phyloP scores from a whole-genome alignment of 345 rosid species.

The Camelina sativa region DNA sequence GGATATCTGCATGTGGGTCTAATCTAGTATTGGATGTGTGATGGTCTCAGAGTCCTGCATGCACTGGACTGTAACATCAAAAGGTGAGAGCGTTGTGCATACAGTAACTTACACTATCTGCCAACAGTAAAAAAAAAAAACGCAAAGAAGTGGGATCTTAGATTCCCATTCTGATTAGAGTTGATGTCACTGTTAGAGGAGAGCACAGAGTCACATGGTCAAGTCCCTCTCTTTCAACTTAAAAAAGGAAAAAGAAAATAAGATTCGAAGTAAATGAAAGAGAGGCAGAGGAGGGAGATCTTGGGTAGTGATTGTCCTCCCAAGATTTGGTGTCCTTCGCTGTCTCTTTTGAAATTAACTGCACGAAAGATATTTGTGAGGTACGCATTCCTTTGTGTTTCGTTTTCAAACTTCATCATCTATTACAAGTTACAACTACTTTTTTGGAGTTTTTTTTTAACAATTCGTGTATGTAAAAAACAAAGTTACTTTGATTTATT shows the following conservation, averaged over 20 bases:
- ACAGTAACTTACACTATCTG: conserved; percentile 32
- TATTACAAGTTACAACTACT: background rate
- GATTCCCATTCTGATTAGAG: conserved; percentile 28
- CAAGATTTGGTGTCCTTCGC: conserved; percentile 34
- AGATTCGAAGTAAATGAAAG: background rate
- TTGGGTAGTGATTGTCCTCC: conserved; percentile 41
- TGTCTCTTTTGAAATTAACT: conserved; percentile 42
- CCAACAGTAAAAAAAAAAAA: conserved; percentile 14
- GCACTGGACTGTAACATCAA: conserved; percentile 21
- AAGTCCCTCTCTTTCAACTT: conserved; percentile 28
- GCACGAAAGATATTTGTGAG: conserved; percentile 27
- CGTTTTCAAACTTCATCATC: conserved; percentile 30
- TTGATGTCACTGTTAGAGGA: conserved; percentile 37
- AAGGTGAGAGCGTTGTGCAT: conserved; percentile 25
- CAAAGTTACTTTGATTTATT: background rate
- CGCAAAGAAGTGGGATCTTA: conserved; percentile 32
- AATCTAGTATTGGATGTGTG: background rate
- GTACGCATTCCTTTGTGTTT: conserved; percentile 29
- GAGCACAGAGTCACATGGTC: conserved; percentile 33
- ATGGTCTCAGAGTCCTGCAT: conserved; percentile 26
- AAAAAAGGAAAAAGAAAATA: background rate
- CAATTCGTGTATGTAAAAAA: background rate
- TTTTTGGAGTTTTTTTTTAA: background rate
- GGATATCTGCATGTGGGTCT: conserved; percentile 20
- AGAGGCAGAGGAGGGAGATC: conserved; percentile 27